Evolutionary conservation across 352 stramenopile genomes (phyloP), one percentile per base, ranked within the genome.

Genomic region (Globisporangium iwayamae): DNA sequence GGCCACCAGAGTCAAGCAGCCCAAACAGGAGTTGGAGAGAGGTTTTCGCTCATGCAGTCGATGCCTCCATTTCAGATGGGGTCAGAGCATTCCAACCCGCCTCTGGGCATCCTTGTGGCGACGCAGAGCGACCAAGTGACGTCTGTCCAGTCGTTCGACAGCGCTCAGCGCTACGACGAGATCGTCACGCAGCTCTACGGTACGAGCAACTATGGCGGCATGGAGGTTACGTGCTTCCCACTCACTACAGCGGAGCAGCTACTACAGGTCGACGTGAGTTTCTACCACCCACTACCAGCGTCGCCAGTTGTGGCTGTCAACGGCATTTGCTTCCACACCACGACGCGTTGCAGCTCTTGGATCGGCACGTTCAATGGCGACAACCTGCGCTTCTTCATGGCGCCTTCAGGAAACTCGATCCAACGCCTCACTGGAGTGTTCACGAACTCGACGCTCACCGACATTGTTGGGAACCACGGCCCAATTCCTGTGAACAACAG

Each of bases 281-380:
- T 41, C 36, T 64, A 78, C 22, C 66, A 62, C 18, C 30, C 41
- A 2, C 6, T 43, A 4, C 39, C 39, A 25, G 16, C 28, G 28
- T 56, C 56, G 4, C 43, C 68, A 11, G 38, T 22, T 16, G 52
- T 51, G 28, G 32, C 69, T 18, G 68, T 90, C 38, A 69, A 82
- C n/a, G 81, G 81, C 0, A 28, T 90, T 30, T 90, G 81, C 56
- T 78, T 90, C 58, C 79, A 90, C 66, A 87, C 81, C 1, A 80
- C 77, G 0, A 67, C 53, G 32, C 73, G 69, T 0, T 86, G 81
- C 63, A 87, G 77, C 53, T 75, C 74, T 10, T 90, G 81, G 81
- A 78, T 85, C 57, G 81, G 79, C 9, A 58, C 51, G 0, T 85
- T 73, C 38, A 54, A 58, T n/a, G 66, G 76, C 43, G 65, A 65